Conservation (phyloP, 306 rosid genomes). For the Cucurbita maxima region DNA sequence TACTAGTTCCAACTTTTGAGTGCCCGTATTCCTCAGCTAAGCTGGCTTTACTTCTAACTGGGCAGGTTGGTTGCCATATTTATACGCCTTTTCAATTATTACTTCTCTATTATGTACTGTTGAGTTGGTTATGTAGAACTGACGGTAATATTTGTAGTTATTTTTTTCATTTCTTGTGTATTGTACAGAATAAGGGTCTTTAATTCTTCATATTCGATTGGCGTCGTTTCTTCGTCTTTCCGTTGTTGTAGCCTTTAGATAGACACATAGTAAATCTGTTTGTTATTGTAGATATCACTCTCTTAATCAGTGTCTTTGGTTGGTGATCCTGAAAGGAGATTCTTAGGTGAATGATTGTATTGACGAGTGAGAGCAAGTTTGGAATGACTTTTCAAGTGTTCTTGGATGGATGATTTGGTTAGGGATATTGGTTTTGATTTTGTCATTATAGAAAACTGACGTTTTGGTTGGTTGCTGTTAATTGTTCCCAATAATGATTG, state of each 20-base stretch:
- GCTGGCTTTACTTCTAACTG: background rate
- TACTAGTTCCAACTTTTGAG: background rate
- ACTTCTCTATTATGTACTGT: background rate
- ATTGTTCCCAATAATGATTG: background rate
- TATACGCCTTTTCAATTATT: background rate
- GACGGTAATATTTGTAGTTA: conserved; percentile 2
- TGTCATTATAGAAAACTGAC: too few relatives aligned
- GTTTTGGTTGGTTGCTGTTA: too few relatives aligned
- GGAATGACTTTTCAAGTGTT: background rate
- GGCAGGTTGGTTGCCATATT: conserved; percentile 3
- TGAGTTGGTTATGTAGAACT: conserved; percentile 2
- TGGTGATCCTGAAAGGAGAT: background rate
- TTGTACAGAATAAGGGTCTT: conserved; percentile 3
- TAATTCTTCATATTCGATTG: background rate
- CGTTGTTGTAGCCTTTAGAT: background rate
- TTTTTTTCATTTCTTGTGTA: background rate
- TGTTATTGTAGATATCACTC: background rate
- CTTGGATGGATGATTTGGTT: too few relatives aligned
- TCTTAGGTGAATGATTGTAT: background rate
- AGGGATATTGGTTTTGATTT: too few relatives aligned
- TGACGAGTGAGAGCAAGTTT: background rate
- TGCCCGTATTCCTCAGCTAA: background rate
- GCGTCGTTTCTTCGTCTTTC: background rate
- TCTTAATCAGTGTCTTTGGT: background rate
- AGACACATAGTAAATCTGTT: background rate